Evolutionary conservation across 345 rosid genomes (phyloP).

Genomic region (Erysimum cheiranthoides): DNA sequence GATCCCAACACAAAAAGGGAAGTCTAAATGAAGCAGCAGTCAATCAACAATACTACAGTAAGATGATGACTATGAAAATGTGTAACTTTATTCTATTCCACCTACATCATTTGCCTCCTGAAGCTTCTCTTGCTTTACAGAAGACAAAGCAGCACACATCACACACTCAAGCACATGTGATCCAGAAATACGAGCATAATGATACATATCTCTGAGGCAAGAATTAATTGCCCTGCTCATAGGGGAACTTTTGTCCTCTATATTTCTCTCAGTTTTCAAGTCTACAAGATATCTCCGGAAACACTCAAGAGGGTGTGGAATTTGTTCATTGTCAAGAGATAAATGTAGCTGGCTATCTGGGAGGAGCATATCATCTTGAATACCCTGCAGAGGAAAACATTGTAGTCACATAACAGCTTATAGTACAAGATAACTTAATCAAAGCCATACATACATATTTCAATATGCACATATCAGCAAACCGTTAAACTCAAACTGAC

Average conservation of each 20-base stretch:
- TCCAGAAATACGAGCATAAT: conserved; percentile 88
- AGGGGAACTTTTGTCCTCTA: conserved; percentile 49
- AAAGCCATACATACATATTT: conserved; percentile 3
- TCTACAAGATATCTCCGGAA: conserved; percentile 61
- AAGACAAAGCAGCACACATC: conserved; percentile 76
- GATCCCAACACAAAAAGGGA: conserved; percentile 15
- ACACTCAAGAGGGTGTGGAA: conserved; percentile 71
- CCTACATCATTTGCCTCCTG: conserved; percentile 90
- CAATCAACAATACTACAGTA: conserved; percentile 31
- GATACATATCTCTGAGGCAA: conserved; percentile 85
- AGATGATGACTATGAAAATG: conserved; percentile 19
- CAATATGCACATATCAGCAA: conserved; percentile 5
- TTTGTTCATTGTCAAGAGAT: conserved; percentile 58
- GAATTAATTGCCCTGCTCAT: conserved; percentile 55
- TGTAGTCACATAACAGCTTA: conserved; percentile 20
- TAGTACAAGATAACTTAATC: conserved; percentile 17
- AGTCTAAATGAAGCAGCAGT: background rate
- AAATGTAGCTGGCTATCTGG: conserved; percentile 62
- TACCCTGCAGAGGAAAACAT: conserved; percentile 57
- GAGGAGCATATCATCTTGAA: conserved; percentile 72
- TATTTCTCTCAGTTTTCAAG: conserved; percentile 49
- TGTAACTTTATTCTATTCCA: conserved; percentile 29
- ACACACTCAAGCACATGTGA: conserved; percentile 81
- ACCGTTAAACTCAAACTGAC: conserved; percentile 22
- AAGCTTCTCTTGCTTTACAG: conserved; percentile 71